Conservation (phyloP, 257 asterid species). For the Prunella vulgaris region DNA sequence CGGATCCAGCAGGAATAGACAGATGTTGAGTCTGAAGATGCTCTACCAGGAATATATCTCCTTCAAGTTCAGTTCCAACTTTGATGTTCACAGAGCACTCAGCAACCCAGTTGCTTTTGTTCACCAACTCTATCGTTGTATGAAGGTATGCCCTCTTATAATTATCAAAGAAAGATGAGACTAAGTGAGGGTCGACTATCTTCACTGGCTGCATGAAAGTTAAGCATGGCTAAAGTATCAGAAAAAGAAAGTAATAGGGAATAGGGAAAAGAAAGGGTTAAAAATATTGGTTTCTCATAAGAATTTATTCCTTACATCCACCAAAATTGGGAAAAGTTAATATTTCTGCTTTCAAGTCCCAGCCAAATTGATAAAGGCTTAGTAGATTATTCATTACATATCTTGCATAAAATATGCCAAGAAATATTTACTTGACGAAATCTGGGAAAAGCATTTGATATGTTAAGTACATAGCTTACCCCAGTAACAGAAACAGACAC, state of each 20-base stretch:
- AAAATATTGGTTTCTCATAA: neutral
- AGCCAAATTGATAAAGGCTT: conserved; percentile 5
- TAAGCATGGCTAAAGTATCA: conserved; percentile 29
- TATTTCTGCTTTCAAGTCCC: conserved; percentile 13
- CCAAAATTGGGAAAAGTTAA: neutral
- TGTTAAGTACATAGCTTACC: conserved; percentile 45
- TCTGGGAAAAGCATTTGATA: conserved; percentile 11
- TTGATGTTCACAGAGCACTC: conserved; percentile 82
- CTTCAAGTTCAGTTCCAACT: conserved; percentile 77
- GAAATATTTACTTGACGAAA: neutral
- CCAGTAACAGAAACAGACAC: conserved; percentile 88
- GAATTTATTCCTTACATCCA: neutral
- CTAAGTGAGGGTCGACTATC: conserved; percentile 93
- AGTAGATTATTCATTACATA: conserved; percentile 11
- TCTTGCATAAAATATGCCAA: neutral
- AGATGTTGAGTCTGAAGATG: conserved; percentile 62
- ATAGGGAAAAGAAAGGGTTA: neutral
- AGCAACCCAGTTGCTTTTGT: conserved; percentile 50
- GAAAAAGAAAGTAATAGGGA: neutral
- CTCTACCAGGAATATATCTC: conserved; percentile 51
- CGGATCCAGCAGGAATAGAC: conserved; percentile 60
- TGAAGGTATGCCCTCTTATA: conserved; percentile 71
- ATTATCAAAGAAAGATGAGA: conserved; percentile 68
- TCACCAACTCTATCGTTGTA: conserved; percentile 67
- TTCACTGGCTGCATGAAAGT: conserved; percentile 87